Conservation (phyloP, 2,329 filamentous ascomycete species). For the Torrubiellomyces zombiae region DNA sequence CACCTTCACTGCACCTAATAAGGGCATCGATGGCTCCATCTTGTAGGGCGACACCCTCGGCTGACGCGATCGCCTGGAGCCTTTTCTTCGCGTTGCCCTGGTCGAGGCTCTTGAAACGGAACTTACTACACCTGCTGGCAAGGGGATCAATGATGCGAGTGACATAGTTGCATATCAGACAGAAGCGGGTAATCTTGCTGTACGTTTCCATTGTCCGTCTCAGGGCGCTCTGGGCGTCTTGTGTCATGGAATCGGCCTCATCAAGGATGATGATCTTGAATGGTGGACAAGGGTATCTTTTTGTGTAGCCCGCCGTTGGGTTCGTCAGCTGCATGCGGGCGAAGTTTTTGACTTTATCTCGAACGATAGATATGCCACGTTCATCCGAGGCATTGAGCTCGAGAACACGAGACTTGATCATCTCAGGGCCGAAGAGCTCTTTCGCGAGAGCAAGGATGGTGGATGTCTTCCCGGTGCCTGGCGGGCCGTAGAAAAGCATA, state of each 20-base stretch:
- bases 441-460: slow-evolving; percentile 95
- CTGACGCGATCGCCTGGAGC: slow-evolving; percentile 64
- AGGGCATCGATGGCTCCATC: slow-evolving; percentile 68
- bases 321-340: slow-evolving; percentile 88
- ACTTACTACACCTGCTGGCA: slow-evolving; percentile 86
- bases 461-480: slow-evolving; percentile 93
- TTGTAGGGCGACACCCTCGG: slow-evolving; percentile 62
- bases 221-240: slow-evolving; percentile 87
- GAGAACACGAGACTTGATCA: slow-evolving; percentile 86
- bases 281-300: slow-evolving; percentile 77
- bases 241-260: slow-evolving; percentile 97
- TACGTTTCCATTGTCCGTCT: slow-evolving; percentile 97
- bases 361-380: slow-evolving; percentile 90
- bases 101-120: slow-evolving; percentile 92
- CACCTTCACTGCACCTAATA: slow-evolving; percentile 79
- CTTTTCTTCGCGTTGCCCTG: slow-evolving; percentile 66
- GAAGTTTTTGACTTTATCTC: slow-evolving; percentile 97
- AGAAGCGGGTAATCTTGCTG: slow-evolving; percentile 89
- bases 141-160: slow-evolving; percentile 95
- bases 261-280: slow-evolving; percentile 99
- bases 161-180: slow-evolving; percentile 96
- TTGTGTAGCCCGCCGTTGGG: slow-evolving; percentile 50
- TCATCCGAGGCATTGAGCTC: slow-evolving; percentile 99
- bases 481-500: slow-evolving; percentile 98
- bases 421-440: slow-evolving; percentile 89